Base-by-base conservation (phyloP, 257 asterid species). In the Solanum chiquidenum region DNA sequence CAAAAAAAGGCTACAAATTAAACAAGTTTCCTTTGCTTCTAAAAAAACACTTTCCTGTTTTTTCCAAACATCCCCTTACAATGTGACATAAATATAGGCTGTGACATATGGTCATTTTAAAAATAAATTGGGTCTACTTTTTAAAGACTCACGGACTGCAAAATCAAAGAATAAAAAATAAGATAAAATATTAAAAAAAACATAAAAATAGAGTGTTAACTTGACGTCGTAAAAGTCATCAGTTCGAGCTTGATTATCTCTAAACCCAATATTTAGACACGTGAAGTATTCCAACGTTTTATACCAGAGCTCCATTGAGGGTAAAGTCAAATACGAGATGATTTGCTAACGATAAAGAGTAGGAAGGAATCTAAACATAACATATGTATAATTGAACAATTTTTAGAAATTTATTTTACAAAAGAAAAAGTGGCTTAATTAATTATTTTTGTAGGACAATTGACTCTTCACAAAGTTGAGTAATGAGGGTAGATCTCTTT, bases 1-100 rank as follows among this genome's bases (percentile, higher is more conserved):
- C 14, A 7, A 38, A 64, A 83, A 84, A n/a, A 31, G 40, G 77
- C 14, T 68, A 37, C 60, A 60, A 84, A 84, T 64, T 84, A 21
- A 35, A 31, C 20, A 83, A 35, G 40, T 18, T 21, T 71, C 44
- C n/a, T 86, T 86, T 71, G 38, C 29, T 42, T 18, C 52, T 68
- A 86, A 46, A 86, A 40, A 46, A 84, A 60, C 71, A 76, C 80
- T 88, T 90, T 90, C 86, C 88, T 88, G 72, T 87, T 38, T 89
- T 91, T 89, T 66, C 90, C 92, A 88, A 88, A 90, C 89, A 89
- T 89, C 90, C 90, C 89, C 89, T 86, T 85, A 89, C 90, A 92
- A 86, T 18, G 62, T 55, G 62, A 18, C 62, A 55, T 55, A 55
- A 55, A 18, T 55, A 55, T 55, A 55, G n/a, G 62, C 62, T 55